Evolutionary conservation across 345 rosid genomes (phyloP), one percentile per base, ranked within the genome.

Genomic region (Salix dunnii): DNA sequence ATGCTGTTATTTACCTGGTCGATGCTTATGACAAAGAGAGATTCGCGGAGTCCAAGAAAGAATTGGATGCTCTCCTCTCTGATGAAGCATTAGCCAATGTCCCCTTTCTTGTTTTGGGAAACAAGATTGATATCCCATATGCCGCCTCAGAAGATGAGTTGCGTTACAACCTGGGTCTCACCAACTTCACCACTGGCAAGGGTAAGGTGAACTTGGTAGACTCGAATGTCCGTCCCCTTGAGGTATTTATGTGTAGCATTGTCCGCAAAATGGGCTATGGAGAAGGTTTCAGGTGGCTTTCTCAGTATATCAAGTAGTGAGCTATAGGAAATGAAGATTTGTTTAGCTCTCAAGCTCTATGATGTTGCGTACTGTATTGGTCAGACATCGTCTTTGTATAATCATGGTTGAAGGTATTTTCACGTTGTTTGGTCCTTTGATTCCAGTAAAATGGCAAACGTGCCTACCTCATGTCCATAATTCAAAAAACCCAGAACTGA

Each of bases 211-310:
- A 82, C 20, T 79, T 88, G 35, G 89, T 70, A 23, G 90, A 86
- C 73, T 80, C 91, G 28, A 83, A 78, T 31, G 87, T 89, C 65
- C 94, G 91, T 0, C 91, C 94, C 7, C 88, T 90, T 7, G 92
- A 90, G 83, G 91, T 90, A 10, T 90, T 87, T 84, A 89, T 89
- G 94, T 90, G 94, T 51, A 90, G 94, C 85, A 87, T 90, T 65
- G 94, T 89, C 74, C 90, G 91, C 38, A 90, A 90, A 80, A 89
- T 90, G 94, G 94, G 94, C 17, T 90, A 89, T 2, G 92, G 94
- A 36, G 94, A 90, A 14, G 94, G 94, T 27, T 90, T 89, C 82
- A 90, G 87, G 84, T 90, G 94, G 94, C 76, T 90, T 6, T 90
- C 94, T 79, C 92, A 90, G 63, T 90, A 90, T 81, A 90, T 91